Percentiles rank a stretch among this genome's conserved stretches.
Conservation (phyloP, 495 filamentous ascomycete genomes). For the Annulohypoxylon maeteangense region DNA sequence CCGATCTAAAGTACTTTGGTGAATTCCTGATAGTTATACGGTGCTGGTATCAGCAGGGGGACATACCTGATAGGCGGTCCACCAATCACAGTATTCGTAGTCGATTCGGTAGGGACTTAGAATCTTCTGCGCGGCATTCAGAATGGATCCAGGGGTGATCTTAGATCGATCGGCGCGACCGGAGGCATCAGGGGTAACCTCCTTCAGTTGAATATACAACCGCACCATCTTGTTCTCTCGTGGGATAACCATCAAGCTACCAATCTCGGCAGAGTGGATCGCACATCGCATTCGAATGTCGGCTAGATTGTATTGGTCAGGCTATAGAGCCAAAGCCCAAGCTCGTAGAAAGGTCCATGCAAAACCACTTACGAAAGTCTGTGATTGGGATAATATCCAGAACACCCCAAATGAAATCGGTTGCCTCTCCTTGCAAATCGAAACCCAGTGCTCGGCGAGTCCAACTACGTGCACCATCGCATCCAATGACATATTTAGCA, state of each 20-base stretch:
- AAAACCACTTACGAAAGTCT: constrained; percentile 69
- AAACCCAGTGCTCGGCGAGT: constrained; percentile 69
- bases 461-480: constrained; percentile 74
- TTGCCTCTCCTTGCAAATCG: constrained; percentile 69
- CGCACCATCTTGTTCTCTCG: constrained; percentile 73
- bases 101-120: constrained; percentile 70
- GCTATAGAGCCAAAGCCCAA: constrained; percentile 57
- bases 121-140: constrained; percentile 68
- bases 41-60: constrained; percentile 49
- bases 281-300: constrained; percentile 75
- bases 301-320: constrained; percentile 64
- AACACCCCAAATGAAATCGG: constrained; percentile 75
- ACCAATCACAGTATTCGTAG: constrained; percentile 73
- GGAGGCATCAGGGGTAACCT: constrained; percentile 65
- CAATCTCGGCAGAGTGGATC: constrained; percentile 71
- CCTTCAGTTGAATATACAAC: constrained; percentile 75
- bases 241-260: constrained; percentile 75
- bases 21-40: not conserved
- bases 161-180: constrained; percentile 60
- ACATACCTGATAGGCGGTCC: constrained; percentile 71
- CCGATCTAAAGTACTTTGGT: constrained; percentile 62
- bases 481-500: constrained; percentile 75
- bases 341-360: constrained; percentile 46
- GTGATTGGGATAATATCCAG: constrained; percentile 74
- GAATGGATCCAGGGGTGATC: constrained; percentile 68